Conservation (phyloP, 2,329 filamentous ascomycete genomes). For the Pseudogymnoascus sp. region DNA sequence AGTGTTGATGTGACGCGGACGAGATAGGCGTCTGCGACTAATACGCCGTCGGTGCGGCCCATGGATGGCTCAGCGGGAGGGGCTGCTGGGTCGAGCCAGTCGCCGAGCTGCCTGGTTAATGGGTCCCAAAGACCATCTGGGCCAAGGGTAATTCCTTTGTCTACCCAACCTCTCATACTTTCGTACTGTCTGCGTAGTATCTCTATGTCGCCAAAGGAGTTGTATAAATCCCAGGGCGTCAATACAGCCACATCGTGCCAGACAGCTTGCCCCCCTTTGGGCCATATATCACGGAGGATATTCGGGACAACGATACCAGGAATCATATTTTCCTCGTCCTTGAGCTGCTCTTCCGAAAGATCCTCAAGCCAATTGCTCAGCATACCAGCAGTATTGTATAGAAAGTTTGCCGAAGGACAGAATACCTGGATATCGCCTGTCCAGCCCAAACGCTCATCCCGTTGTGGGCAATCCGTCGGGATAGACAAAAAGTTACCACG, state of each 20-base stretch:
- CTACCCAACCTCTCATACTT: constrained; percentile 36
- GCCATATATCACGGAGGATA: constrained; percentile 15
- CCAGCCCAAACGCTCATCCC: constrained; percentile 43
- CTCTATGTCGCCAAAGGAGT: constrained; percentile 31
- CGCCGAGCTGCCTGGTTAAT: constrained; percentile 33
- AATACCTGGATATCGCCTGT: constrained; percentile 42
- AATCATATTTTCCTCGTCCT: constrained; percentile 7
- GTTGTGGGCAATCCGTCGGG: constrained; percentile 42
- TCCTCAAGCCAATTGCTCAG: constrained; percentile 35
- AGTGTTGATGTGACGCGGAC: constrained; percentile 36
- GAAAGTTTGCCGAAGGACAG: constrained; percentile 35
- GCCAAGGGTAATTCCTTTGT: constrained; percentile 30
- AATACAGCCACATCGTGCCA: constrained; percentile 40
- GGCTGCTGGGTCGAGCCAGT: constrained; percentile 43
- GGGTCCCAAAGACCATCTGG: constrained; percentile 35
- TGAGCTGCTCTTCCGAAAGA: constrained; percentile 15
- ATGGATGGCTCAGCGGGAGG: constrained; percentile 34
- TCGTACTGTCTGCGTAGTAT: constrained; percentile 34
- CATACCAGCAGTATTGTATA: constrained; percentile 35
- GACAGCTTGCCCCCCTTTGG: constrained; percentile 21
- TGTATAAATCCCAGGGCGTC: constrained; percentile 36
- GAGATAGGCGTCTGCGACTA: constrained; percentile 42
- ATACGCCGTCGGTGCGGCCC: constrained; percentile 34
- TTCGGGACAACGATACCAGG: constrained; percentile 19
- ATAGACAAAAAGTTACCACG: constrained; percentile 39